Base-by-base conservation (phyloP, 192 early-diverging fungal species). In the Coemansia sp. region DNA sequence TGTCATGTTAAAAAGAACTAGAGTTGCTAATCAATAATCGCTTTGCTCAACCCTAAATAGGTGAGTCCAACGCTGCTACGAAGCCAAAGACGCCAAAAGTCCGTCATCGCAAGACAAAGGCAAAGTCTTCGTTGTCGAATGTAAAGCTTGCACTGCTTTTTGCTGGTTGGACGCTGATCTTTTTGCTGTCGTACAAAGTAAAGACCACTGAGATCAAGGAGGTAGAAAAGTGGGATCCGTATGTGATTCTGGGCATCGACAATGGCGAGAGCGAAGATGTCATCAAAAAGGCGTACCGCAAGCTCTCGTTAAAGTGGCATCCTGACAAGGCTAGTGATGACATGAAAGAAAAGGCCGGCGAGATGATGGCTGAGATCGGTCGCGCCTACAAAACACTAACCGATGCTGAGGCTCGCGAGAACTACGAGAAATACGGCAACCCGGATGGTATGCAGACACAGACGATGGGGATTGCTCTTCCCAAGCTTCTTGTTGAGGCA, bases 371-470 rank as follows among this genome's bases (percentile, higher is more conserved):
- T 23, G 92, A 98, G 52, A 88, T 98, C 64, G 87, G 89, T 55
- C 94, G 97, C 62, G 97, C 97, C 13, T 91, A 95, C 75, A 94
- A 95, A 86, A 92, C 94, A 72, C 81, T 99, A 67, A 99, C 96
- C 3, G 91, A 99, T 67, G 91, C 94, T 16, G 93, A 90, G 58
- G 90, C 88, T 21, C 87, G 91, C 62, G 89, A 92, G 67, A 93
- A 92, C 75, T 99, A 89, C 84, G 94, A 97, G 65, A 93, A 99
- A 74, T 95, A 86, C 64, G 96, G 96, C 58, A 94, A 98, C 75
- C 95, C 97, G 18, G 97, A 99, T 74, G 97, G 97, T 15, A 95
- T 93, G 69, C 95, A 97, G 78, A 88, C 92, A 23, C 87, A 89
- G 64, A 84, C 89, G 35, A 90, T 97, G 87, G 95, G 95, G 43